These are phyloP conservation scores for Alternaria hordeiaustralica DNA, from an alignment of 2,329 filamentous ascomycete species.

Conservation along the genomic window DNA sequence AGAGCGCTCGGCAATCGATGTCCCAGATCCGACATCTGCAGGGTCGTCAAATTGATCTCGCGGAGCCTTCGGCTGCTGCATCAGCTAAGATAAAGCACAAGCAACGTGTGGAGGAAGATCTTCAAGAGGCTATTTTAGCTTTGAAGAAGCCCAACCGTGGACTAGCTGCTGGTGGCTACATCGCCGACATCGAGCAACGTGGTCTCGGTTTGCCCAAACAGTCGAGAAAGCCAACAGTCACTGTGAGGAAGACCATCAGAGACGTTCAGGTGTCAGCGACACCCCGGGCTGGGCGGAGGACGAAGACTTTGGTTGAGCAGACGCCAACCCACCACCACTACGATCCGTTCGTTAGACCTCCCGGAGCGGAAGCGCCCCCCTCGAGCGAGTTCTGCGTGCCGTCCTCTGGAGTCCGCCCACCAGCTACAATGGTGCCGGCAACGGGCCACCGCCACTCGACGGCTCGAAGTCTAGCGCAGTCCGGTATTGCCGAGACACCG, in stretches of 20 bases:
- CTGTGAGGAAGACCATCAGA: slow-evolving; percentile 37
- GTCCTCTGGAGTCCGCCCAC: slow-evolving; percentile 48
- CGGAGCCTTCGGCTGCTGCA: slow-evolving; percentile 59
- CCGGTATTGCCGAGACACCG: slow-evolving; percentile 52
- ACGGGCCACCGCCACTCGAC: slow-evolving; percentile 38
- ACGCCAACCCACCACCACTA: slow-evolving; percentile 37
- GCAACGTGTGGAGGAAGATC: slow-evolving; percentile 70
- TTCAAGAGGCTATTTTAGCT: slow-evolving; percentile 75
- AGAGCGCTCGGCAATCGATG: slow-evolving; percentile 45
- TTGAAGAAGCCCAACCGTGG: slow-evolving; percentile 78
- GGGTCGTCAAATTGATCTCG: slow-evolving; percentile 62
- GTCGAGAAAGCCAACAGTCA: slow-evolving; percentile 36
- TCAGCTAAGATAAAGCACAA: slow-evolving; percentile 69
- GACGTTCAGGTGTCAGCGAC: slow-evolving; percentile 53
- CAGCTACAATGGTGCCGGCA: slow-evolving; percentile 31
- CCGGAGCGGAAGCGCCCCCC: slow-evolving; percentile 22
- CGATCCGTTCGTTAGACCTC: slow-evolving; percentile 30
- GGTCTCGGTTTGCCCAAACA: slow-evolving; percentile 31
- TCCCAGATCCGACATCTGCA: slow-evolving; percentile 55
- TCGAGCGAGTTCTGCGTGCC: slow-evolving; percentile 48
- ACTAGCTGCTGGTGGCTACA: slow-evolving; percentile 70
- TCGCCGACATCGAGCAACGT: slow-evolving; percentile 70
- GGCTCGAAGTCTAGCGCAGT: slow-evolving; percentile 36
- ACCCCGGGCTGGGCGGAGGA: slow-evolving; percentile 45
- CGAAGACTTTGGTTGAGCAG: slow-evolving; percentile 40